Evolutionary conservation across 2,329 filamentous ascomycete genomes (phyloP).

Genomic region (Aureobasidium sp.): DNA sequence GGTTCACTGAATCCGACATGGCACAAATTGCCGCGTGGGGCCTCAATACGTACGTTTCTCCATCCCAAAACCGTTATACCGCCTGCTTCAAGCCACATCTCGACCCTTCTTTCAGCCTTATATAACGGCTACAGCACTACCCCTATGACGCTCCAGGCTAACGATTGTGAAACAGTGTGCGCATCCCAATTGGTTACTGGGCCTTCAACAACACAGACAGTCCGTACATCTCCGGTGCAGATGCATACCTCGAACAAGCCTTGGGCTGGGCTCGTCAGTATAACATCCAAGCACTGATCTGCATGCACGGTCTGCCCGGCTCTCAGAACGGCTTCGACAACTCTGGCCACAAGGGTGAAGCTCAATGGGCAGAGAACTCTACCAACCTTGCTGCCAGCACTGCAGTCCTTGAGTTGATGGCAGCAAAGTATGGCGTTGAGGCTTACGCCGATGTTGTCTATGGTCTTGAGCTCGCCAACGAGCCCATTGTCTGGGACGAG

Average conservation of each 20-base stretch:
- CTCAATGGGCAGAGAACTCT: slow-evolving; percentile 40
- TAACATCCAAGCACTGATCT: slow-evolving; percentile 51
- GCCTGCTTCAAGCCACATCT: not conserved
- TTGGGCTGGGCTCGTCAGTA: slow-evolving; percentile 49
- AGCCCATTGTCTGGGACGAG: slow-evolving; percentile 43
- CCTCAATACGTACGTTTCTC: slow-evolving; percentile 24
- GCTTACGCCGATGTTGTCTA: slow-evolving; percentile 53
- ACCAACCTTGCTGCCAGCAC: slow-evolving; percentile 45
- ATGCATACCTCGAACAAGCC: slow-evolving; percentile 48
- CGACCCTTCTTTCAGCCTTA: not conserved
- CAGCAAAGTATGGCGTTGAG: slow-evolving; percentile 48
- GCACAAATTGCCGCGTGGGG: slow-evolving; percentile 33
- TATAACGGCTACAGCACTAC: not conserved
- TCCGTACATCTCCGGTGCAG: slow-evolving; percentile 47
- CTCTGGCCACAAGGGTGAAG: slow-evolving; percentile 44
- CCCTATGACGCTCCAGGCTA: slow-evolving; percentile 1
- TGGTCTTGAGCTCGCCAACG: slow-evolving; percentile 52
- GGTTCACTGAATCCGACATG: slow-evolving; percentile 38
- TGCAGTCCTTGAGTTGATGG: slow-evolving; percentile 50
- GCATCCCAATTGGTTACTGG: slow-evolving; percentile 56
- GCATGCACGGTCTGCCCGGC: slow-evolving; percentile 50
- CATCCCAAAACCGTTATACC: not conserved
- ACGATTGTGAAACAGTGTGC: slow-evolving; percentile 30
- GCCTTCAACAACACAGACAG: slow-evolving; percentile 47
- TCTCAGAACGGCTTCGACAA: slow-evolving; percentile 59